Conservation (phyloP, 2,329 filamentous ascomycete species). For the Phyllosticta ampelicida region DNA sequence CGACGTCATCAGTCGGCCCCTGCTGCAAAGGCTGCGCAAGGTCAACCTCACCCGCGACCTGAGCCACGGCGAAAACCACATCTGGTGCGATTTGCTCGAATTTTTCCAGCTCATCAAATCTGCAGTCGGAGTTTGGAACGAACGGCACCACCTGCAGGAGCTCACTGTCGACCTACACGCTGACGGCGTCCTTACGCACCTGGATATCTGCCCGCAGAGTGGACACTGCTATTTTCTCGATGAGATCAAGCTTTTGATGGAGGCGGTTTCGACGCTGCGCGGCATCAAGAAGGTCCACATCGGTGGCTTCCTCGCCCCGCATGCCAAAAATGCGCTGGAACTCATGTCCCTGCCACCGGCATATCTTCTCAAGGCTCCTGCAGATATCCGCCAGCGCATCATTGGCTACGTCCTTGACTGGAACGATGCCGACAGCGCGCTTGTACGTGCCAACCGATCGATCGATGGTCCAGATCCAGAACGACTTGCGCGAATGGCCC, state of each 20-base stretch:
- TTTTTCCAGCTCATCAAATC: conserved; percentile 8
- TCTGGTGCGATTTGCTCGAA: conserved; percentile 8
- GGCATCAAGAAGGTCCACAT: conserved; percentile 8
- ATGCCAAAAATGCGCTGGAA: neutral
- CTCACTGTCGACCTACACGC: conserved; percentile 5
- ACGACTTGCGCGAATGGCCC: neutral
- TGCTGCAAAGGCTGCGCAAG: conserved; percentile 6
- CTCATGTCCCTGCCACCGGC: conserved; percentile 5
- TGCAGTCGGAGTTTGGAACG: conserved; percentile 1
- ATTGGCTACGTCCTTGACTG: conserved; percentile 1
- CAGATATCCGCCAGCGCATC: neutral
- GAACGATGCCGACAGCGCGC: conserved; percentile 2
- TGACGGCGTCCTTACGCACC: neutral
- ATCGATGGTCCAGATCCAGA: neutral
- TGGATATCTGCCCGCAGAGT: neutral
- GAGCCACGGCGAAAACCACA: conserved; percentile 7
- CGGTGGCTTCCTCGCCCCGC: conserved; percentile 3
- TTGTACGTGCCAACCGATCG: neutral
- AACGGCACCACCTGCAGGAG: conserved; percentile 6
- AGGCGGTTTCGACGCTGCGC: conserved; percentile 1
- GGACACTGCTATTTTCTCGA: conserved; percentile 9
- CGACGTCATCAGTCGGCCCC: neutral
- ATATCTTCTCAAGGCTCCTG: conserved; percentile 1
- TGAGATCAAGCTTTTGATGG: conserved; percentile 6
- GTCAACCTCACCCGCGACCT: conserved; percentile 6